Conservation (phyloP, 345 rosid species). For the Euphorbia pulcherrima region DNA sequence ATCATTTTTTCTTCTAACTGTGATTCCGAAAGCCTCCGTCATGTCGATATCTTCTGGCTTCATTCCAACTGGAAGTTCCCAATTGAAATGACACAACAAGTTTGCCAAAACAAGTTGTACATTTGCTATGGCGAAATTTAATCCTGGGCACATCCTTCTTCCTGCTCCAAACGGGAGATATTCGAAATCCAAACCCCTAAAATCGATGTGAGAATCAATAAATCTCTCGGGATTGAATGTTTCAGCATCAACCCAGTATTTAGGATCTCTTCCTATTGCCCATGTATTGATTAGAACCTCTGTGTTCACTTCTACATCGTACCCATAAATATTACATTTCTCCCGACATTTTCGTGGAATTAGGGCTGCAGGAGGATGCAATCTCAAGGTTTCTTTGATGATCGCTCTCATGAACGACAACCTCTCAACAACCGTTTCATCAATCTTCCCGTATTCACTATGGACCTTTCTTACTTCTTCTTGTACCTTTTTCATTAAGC, state of each 20-base stretch:
- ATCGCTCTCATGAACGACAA: no score
- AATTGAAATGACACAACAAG: background rate
- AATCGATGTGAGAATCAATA: background rate
- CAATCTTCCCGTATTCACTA: no score
- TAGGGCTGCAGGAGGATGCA: background rate
- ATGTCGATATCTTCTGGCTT: background rate
- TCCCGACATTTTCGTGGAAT: background rate
- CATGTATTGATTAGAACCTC: background rate
- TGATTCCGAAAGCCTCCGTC: background rate
- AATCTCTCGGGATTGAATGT: background rate
- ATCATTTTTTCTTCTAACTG: background rate
- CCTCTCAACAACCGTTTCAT: no score
- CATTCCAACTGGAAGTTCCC: background rate
- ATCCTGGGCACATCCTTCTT: background rate
- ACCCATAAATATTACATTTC: background rate
- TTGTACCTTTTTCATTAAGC: no score
- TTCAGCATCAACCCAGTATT: background rate
- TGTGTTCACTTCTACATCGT: background rate
- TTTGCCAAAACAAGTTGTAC: background rate
- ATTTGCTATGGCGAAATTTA: background rate
- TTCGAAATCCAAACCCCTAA: background rate
- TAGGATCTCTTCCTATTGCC: background rate
- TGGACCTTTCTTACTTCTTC: no score
- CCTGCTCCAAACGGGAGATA: background rate
- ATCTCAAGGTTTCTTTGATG: background rate